Evolutionary conservation across 2,329 filamentous ascomycete species (phyloP), one percentile per base, ranked within the genome.

Genomic region (Pseudopithomyces maydicus): DNA sequence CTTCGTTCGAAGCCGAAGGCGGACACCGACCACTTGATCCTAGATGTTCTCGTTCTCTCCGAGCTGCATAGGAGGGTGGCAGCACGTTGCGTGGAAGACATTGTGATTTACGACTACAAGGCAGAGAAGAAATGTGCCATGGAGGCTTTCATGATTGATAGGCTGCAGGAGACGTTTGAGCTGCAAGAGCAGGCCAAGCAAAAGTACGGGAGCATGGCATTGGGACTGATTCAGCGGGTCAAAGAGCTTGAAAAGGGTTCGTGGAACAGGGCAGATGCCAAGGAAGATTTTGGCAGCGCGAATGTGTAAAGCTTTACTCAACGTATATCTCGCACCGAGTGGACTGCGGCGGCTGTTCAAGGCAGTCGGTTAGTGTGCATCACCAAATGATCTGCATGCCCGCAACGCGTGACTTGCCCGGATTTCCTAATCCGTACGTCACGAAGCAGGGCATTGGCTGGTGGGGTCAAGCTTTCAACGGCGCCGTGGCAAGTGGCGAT

Each of bases 61-160:
- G 90, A 96, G 73, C 79, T 81, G 38, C 87, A 91, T 67, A 87
- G 88, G 67, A 83, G 92, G 19, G 80, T 86, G 14, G 90, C 91
- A 8, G 92, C 92, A 3, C 81, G 88, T 42, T 90, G 89, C 55
- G 80, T 86, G 26, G 93, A 97, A 75, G 90, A 94, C 63, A 86
- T 91, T 56, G 89, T 90, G 10, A 80, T 91, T 0, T 96, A 95
- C 76, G 89, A 96, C 77, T 91, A 92, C 73, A 78, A 73, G 29
- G 72, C 76, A 23, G 84, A 78, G 10, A 81, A 78, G 69, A 90
- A 89, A 75, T 81, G 81, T 1, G 68, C 78, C 2, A 73, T 91
- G 44, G 81, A 81, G 47, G 76, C 79, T 0, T 91, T 88, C 64
- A 86, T 90, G 79, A 70, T 86, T 43, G 78, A 84, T 7, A 82